phyloP scores from a whole-genome alignment of 495 filamentous ascomycete species.

The Talaromyces ruber region DNA sequence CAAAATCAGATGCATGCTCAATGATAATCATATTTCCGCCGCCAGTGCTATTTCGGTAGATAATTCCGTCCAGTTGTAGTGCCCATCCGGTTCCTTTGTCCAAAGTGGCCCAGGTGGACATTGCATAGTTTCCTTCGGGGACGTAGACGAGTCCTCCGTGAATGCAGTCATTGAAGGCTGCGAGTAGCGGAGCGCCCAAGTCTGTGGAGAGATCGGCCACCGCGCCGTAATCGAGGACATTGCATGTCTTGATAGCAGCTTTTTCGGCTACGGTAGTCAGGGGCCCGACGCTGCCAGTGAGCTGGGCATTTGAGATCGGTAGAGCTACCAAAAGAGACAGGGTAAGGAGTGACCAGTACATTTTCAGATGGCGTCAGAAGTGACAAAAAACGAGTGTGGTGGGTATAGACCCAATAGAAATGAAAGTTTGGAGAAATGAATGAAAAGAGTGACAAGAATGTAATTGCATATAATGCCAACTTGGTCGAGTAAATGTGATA shows the following conservation, averaged over 20 bases:
- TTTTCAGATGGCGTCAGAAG: too few species aligned
- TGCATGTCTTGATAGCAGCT: constrained; percentile 29
- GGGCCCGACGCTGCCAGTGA: constrained; percentile 35
- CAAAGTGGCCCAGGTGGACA: constrained; percentile 26
- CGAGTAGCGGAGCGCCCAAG: constrained; percentile 33
- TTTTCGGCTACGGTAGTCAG: constrained; percentile 26
- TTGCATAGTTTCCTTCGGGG: constrained; percentile 22
- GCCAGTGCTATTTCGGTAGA: constrained; percentile 33
- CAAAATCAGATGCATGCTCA: constrained; percentile 38
- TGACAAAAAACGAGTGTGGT: too few species aligned
- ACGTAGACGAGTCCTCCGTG: constrained; percentile 27
- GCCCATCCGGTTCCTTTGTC: constrained; percentile 31
- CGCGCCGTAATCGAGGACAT: constrained; percentile 42
- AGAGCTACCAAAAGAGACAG: too few species aligned
- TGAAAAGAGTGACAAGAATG: too few species aligned
- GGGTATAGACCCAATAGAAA: too few species aligned
- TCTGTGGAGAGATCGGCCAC: constrained; percentile 39
- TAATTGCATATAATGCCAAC: too few species aligned
- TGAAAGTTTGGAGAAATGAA: too few species aligned
- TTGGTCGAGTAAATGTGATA: too few species aligned
- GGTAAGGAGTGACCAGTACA: too few species aligned
- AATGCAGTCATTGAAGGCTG: constrained; percentile 39
- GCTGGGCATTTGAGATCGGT: constrained; percentile 17
- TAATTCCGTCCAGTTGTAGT: constrained; percentile 40
- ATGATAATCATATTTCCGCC: constrained; percentile 45